phyloP scores from a whole-genome alignment of 176 grass and related monocot species.

The Bothriochloa decipiens region DNA sequence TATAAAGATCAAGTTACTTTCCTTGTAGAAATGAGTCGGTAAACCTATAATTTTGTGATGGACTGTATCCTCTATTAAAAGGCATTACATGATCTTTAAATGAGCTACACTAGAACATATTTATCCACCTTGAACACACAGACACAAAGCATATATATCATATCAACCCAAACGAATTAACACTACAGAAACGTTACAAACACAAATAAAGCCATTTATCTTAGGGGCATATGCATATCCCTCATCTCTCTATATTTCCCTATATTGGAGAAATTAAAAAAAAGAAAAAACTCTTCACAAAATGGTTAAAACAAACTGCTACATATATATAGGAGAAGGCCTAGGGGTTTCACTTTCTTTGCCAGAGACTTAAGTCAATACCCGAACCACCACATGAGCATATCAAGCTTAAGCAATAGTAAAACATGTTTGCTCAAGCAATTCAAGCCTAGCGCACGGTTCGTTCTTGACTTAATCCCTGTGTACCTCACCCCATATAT shows the following conservation, averaged over 20 bases:
- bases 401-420: constrained; percentile 13
- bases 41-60: too few species aligned
- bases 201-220: background rate
- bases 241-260: constrained; percentile 23
- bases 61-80: background rate
- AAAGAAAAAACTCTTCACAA: constrained; percentile 17
- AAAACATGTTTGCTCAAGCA: constrained; percentile 13
- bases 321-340: constrained; percentile 34
- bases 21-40: too few species aligned
- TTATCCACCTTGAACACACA: background rate
- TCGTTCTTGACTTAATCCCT: constrained; percentile 89
- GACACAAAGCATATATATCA: constrained; percentile 9
- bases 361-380: constrained; percentile 70
- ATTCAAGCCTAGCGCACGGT: constrained; percentile 46
- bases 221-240: background rate
- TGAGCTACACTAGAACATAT: background rate
- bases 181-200: constrained; percentile 34
- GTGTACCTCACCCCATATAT: constrained; percentile 24
- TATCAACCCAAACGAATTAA: constrained; percentile 29
- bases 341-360: constrained; percentile 28
- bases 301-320: constrained; percentile 35
- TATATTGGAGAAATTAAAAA: constrained; percentile 3
- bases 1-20: too few species aligned
- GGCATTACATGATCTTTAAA: background rate
- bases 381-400: constrained; percentile 80